Evolutionary conservation across 352 stramenopile genomes (phyloP), one percentile per base, ranked within the genome.

Genomic region (Globisporangium recalcitrans): DNA sequence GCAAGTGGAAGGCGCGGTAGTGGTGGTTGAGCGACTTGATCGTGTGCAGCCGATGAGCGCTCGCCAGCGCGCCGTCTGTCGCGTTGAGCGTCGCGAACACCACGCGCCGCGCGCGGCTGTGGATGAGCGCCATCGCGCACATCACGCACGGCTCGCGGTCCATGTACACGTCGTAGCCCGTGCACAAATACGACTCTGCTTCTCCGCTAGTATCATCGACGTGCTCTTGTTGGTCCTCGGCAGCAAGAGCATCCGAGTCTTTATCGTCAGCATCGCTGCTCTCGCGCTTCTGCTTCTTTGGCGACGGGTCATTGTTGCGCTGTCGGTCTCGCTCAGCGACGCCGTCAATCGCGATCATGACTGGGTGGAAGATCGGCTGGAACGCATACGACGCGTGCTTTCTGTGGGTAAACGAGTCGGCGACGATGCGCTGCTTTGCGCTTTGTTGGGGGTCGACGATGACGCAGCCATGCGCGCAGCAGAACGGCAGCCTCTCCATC

Each of bases 101-200:
- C 9, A 96, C 86, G 31, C 87, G 80, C 0, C 85, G 80, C 27
- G 80, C 76, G 52, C 90, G 84, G 63, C 82, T 93, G 75, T 97
- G 90, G 3, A 96, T 70, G 1, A 97, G 75, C 8, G 88, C 90
- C 90, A 97, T 97, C 1, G 90, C 82, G 57, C 88, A 97, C 87
- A 96, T 96, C 16, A 72, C 72, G 47, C 88, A 97, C 44, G 90
- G 90, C 69, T 97, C 90, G 26, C 70, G 59, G 56, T 95, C 87
- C 22, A 95, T 21, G 54, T 91, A 96, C 42, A 96, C 69, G 44
- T 96, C 90, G 63, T 96, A 91, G 34, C 86, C 87, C 5, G 88
- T 97, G 64, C 88, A 96, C 57, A 97, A 63, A 58, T 97, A 97
- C 36, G 87, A 90, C 59, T 88, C 70, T n/a, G 55, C 42, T 64